Evolutionary conservation across 768 basidiomycete species (phyloP).

Genomic region (Baorangia bicolor): DNA sequence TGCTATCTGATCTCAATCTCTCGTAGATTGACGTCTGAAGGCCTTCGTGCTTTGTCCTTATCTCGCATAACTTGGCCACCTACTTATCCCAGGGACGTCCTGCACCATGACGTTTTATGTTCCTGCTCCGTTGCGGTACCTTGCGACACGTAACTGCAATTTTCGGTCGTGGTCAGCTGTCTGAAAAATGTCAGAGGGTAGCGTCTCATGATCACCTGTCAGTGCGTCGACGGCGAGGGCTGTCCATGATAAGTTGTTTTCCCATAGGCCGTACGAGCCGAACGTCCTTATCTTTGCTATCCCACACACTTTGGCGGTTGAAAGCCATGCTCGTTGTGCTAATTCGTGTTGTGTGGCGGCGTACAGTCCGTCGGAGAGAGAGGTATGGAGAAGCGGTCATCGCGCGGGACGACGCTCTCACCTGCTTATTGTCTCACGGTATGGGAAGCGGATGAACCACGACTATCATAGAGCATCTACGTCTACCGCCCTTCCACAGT

Average conservation of each 20-base stretch:
- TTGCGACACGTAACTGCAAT: no score
- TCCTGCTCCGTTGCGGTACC: neutral
- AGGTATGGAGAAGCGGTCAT: neutral
- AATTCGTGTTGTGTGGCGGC: neutral
- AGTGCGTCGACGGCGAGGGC: neutral
- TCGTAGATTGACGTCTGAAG: neutral
- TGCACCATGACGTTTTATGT: neutral
- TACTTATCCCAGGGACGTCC: neutral
- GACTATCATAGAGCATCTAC: no score
- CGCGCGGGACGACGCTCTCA: neutral
- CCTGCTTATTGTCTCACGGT: neutral
- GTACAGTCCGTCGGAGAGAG: neutral
- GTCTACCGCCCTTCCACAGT: neutral
- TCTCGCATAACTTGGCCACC: neutral
- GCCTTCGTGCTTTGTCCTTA: neutral
- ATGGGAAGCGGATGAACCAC: neutral
- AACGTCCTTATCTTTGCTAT: conserved; percentile 5
- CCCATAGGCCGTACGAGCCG: neutral
- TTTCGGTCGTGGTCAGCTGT: neutral
- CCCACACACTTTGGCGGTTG: neutral
- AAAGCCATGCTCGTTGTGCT: neutral
- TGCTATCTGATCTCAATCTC: neutral
- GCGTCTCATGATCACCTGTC: neutral
- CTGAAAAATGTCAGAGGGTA: neutral
- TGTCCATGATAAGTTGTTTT: neutral